These are phyloP conservation scores for Solanum aculeatissimum DNA, from an alignment of 305 asterid species.

Conservation along the genomic window DNA sequence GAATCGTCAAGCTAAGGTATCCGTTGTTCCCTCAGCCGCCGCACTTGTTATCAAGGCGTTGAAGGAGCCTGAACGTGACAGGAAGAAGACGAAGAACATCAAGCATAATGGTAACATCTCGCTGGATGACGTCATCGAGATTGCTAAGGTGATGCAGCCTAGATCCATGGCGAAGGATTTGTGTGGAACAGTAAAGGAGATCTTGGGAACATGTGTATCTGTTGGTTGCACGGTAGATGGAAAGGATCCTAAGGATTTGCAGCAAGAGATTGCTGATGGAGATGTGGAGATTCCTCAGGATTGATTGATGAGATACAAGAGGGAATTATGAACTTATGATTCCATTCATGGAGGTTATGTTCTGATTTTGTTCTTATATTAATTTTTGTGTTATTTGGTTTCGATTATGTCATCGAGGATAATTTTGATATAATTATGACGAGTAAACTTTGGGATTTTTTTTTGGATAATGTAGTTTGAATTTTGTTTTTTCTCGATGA, in stretches of 20 bases:
- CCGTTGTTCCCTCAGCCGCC: slow-evolving; percentile 35
- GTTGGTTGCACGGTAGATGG: slow-evolving; percentile 57
- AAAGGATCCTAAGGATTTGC: slow-evolving; percentile 21
- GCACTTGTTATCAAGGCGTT: slow-evolving; percentile 39
- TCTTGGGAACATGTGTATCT: slow-evolving; percentile 48
- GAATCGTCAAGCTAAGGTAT: slow-evolving; percentile 31
- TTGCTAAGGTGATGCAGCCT: slow-evolving; percentile 36
- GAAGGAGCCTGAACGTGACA: slow-evolving; percentile 32
- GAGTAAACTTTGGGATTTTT: not conserved
- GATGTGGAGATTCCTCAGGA: slow-evolving; percentile 38
- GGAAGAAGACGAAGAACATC: slow-evolving; percentile 34
- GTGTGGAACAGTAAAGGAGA: slow-evolving; percentile 49
- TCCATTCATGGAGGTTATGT: not conserved
- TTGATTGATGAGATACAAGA: not conserved
- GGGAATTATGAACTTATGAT: not conserved
- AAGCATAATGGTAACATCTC: slow-evolving; percentile 37
- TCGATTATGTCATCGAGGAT: not conserved
- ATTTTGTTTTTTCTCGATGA: not conserved
- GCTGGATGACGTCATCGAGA: slow-evolving; percentile 49
- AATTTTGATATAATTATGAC: not conserved
- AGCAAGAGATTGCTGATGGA: slow-evolving; percentile 47
- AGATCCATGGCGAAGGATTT: slow-evolving; percentile 55
- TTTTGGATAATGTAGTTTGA: not conserved
- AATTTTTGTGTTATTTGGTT: not conserved
- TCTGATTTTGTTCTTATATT: not conserved